phyloP scores from a whole-genome alignment of 2,329 filamentous ascomycete genomes.

The Akanthomyces lecanii region DNA sequence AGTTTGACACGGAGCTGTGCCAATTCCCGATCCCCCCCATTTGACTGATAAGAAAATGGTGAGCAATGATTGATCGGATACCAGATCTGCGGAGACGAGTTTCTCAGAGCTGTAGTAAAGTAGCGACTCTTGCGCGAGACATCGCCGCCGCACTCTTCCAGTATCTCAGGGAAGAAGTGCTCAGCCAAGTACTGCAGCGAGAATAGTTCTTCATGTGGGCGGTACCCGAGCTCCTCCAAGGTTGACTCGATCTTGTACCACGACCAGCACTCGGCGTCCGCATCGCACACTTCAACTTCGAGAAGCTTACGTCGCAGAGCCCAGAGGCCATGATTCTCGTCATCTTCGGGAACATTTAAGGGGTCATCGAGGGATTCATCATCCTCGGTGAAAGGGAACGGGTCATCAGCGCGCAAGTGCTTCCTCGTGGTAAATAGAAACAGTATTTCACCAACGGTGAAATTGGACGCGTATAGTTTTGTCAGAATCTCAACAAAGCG shows the following conservation, averaged over 20 bases:
- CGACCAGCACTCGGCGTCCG: conserved; percentile 1
- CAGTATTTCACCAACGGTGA: conserved; percentile 10
- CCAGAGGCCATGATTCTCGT: conserved; percentile 6
- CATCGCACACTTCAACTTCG: conserved; percentile 6
- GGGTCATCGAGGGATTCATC: conserved; percentile 15
- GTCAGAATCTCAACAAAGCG: conserved; percentile 10
- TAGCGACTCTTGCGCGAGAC: conserved; percentile 1
- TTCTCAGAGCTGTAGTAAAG: background rate
- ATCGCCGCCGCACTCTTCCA: background rate
- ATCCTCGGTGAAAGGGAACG: conserved; percentile 7
- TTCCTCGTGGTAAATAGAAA: conserved; percentile 11
- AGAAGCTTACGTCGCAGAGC: conserved; percentile 9
- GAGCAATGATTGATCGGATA: conserved; percentile 5
- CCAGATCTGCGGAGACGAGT: conserved; percentile 4
- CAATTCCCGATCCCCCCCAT: background rate
- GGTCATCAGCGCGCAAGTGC: conserved; percentile 11
- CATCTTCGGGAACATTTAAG: conserved; percentile 14
- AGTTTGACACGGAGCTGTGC: conserved; percentile 3
- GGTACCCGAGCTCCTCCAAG: conserved; percentile 1
- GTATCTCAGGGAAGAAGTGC: conserved; percentile 12
- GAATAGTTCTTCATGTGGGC: background rate
- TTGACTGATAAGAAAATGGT: background rate
- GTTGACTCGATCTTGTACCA: conserved; percentile 6
- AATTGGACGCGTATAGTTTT: conserved; percentile 7
- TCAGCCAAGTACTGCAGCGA: conserved; percentile 7